Conservation (phyloP, 129 eudicot species). For the Silybum marianum region DNA sequence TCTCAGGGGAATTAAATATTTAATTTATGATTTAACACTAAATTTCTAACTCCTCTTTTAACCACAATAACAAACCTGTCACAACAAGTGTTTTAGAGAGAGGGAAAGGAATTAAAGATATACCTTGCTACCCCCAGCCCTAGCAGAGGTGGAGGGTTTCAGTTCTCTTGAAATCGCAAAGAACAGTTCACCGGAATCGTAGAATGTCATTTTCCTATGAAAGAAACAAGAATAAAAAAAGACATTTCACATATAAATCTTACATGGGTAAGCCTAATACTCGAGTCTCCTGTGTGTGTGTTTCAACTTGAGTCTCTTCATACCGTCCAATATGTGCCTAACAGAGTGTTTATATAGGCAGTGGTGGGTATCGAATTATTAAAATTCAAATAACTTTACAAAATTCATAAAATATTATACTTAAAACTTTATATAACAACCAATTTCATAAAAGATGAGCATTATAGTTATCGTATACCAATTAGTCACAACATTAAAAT, state of each 20-base stretch:
- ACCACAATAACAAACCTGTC: not conserved
- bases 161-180: slow-evolving; percentile 48
- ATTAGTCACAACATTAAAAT: not conserved
- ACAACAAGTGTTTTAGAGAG: not conserved
- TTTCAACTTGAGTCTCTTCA: not conserved
- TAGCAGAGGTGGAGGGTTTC: slow-evolving; percentile 65
- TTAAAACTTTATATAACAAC: not conserved
- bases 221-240: no score
- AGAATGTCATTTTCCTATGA: slow-evolving; percentile 35
- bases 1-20: no score
- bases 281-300: not conserved
- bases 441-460: not conserved
- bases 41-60: not conserved
- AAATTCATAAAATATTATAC: no score
- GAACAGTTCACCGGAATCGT: slow-evolving; percentile 62
- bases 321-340: not conserved
- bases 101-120: not conserved
- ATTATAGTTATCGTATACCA: not conserved
- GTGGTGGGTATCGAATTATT: not conserved
- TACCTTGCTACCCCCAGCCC: slow-evolving; percentile 57
- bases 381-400: not conserved
- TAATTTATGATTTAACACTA: not conserved
- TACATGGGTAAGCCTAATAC: no score
- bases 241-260: not conserved
- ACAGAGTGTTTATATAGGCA: no score